Evolutionary conservation across 441 rosid species (phyloP).

Genomic region (Kokia cookei): DNA sequence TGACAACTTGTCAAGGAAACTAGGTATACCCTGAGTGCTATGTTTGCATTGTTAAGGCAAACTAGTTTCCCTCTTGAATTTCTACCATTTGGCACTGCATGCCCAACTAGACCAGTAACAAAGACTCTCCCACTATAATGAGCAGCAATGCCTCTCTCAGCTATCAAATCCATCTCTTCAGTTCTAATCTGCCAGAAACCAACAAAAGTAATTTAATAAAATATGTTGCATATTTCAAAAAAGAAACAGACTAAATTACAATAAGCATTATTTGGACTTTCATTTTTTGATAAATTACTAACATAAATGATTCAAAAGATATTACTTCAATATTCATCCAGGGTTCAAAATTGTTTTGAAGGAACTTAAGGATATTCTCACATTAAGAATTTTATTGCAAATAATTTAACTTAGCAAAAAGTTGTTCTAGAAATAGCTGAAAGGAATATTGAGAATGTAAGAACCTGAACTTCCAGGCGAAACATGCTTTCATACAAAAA

Average conservation of each 20-base stretch:
- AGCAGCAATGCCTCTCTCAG: conserved; percentile 97
- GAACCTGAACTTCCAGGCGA: conserved; percentile 92
- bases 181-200: conserved; percentile 72
- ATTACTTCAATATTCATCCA: background rate
- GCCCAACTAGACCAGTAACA: conserved; percentile 73
- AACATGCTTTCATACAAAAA: conserved; percentile 98
- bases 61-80: conserved; percentile 72
- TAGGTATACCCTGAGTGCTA: conserved; percentile 81
- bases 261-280: background rate
- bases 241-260: background rate
- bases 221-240: background rate
- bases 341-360: background rate
- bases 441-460: conserved; percentile 8
- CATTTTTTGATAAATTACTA: background rate
- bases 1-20: conserved; percentile 14
- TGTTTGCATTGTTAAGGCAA: conserved; percentile 87
- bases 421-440: background rate
- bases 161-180: conserved; percentile 95
- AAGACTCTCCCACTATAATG: conserved; percentile 88
- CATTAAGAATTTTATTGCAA: background rate
- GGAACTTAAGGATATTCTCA: background rate
- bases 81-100: conserved; percentile 55
- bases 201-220: background rate
- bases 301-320: background rate
- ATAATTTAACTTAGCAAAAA: background rate